A percentile compares a stretch with the other conserved stretches of the same genome.
These are phyloP conservation scores for Komagataella ulmi DNA, from an alignment of 805 yeast genomes.

Conservation along the genomic window DNA sequence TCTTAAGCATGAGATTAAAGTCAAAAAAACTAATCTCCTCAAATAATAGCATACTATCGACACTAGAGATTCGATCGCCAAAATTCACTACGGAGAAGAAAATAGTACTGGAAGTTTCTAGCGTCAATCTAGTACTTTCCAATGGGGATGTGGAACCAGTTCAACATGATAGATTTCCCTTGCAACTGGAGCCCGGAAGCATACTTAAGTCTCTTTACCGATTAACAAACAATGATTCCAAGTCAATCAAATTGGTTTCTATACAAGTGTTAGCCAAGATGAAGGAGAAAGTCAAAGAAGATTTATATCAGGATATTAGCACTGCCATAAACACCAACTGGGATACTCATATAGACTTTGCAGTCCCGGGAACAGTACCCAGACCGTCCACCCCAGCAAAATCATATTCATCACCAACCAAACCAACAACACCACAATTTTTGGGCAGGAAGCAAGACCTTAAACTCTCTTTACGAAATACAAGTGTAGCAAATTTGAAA, in stretches of 20 bases:
- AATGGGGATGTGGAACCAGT: background rate
- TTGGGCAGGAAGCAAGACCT: constrained; percentile 17
- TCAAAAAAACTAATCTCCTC: constrained; percentile 1
- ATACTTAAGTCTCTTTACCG: constrained; percentile 13
- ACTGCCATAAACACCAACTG: constrained; percentile 1
- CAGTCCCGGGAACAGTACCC: constrained; percentile 17
- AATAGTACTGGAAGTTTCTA: background rate
- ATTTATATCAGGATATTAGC: background rate
- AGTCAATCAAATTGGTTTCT: background rate
- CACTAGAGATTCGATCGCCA: constrained; percentile 3
- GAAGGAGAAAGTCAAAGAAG: background rate
- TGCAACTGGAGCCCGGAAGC: constrained; percentile 11
- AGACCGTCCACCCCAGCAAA: background rate
- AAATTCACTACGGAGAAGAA: constrained; percentile 1
- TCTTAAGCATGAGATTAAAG: constrained; percentile 4
- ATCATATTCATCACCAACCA: background rate
- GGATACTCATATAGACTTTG: constrained; percentile 10
- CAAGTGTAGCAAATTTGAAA: constrained; percentile 8
- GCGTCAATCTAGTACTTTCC: background rate
- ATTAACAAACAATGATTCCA: constrained; percentile 12
- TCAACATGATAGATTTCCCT: constrained; percentile 10
- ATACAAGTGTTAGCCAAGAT: background rate
- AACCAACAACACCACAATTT: constrained; percentile 14
- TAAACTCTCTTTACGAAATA: constrained; percentile 4
- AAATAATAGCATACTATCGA: constrained; percentile 1